Conservation (phyloP, 2,329 filamentous ascomycete species). For the Venturia nashicola region DNA sequence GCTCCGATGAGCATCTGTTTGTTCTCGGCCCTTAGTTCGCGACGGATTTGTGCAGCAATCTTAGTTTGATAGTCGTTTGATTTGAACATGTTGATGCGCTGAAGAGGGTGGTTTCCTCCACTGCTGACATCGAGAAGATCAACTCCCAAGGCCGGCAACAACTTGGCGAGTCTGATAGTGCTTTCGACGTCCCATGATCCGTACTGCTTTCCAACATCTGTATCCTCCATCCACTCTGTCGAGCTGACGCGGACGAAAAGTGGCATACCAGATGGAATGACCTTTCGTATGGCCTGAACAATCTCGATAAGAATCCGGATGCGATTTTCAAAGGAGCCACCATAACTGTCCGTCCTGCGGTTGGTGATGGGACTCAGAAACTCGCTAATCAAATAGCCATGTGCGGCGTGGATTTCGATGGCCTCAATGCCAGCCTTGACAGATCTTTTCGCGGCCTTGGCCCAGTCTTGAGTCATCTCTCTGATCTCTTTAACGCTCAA, state of each 20-base stretch:
- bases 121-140: slow-evolving; percentile 35
- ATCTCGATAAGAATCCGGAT: slow-evolving; percentile 28
- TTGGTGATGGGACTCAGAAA: slow-evolving; percentile 30
- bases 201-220: slow-evolving; percentile 18
- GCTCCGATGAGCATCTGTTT: slow-evolving; percentile 35
- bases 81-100: slow-evolving; percentile 29
- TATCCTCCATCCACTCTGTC: slow-evolving; percentile 26
- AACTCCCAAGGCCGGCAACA: slow-evolving; percentile 28
- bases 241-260: slow-evolving; percentile 23
- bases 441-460: slow-evolving; percentile 7
- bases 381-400: slow-evolving; percentile 31
- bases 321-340: slow-evolving; percentile 29
- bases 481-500: slow-evolving; percentile 9
- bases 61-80: slow-evolving; percentile 37
- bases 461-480: slow-evolving; percentile 10
- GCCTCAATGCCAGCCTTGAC: slow-evolving; percentile 19
- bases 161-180: slow-evolving; percentile 27
- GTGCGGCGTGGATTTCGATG: slow-evolving; percentile 21
- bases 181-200: slow-evolving; percentile 29
- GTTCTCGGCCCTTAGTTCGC: slow-evolving; percentile 22
- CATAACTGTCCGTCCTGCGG: slow-evolving; percentile 29
- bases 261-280: slow-evolving; percentile 23
- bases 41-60: slow-evolving; percentile 34
- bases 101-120: slow-evolving; percentile 32
- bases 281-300: slow-evolving; percentile 22